phyloP scores from a whole-genome alignment of 2,329 filamentous ascomycete genomes.

The Talaromyces funiculosus region DNA sequence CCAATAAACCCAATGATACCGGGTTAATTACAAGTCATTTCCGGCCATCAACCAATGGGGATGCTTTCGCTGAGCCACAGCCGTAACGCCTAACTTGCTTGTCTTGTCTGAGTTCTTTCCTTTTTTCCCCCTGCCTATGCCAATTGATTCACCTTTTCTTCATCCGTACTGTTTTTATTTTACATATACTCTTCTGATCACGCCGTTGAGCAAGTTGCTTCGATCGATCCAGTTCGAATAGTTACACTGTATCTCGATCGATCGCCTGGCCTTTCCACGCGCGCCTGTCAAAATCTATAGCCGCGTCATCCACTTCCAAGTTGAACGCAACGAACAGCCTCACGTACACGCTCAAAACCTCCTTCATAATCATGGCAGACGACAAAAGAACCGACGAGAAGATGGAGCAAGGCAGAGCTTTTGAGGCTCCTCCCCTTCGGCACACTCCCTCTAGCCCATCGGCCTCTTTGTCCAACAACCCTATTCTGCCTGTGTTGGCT shows the following conservation, averaged over 20 bases:
- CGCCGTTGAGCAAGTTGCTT: no score
- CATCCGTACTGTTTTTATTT: not conserved
- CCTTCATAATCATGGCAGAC: slow-evolving; percentile 70
- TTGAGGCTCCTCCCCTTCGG: slow-evolving; percentile 1
- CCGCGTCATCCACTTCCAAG: slow-evolving; percentile 3
- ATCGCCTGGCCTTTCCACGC: not conserved
- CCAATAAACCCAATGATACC: not conserved
- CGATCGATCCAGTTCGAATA: no score
- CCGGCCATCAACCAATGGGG: not conserved
- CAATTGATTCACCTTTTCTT: not conserved
- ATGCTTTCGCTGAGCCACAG: slow-evolving; percentile 4
- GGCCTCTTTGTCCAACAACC: slow-evolving; percentile 61
- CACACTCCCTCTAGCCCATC: not conserved
- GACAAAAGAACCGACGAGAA: slow-evolving; percentile 77
- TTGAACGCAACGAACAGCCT: not conserved
- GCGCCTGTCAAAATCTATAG: not conserved
- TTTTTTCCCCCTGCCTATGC: not conserved
- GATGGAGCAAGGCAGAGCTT: slow-evolving; percentile 37
- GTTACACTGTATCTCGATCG: not conserved
- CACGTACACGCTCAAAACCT: not conserved
- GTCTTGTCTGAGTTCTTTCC: not conserved
- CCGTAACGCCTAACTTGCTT: slow-evolving; percentile 4
- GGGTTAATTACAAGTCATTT: not conserved
- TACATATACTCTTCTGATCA: not conserved
- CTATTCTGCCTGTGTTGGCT: slow-evolving; percentile 71